A percentile compares a stretch with the other conserved stretches of the same genome.
Conservation (phyloP, 495 filamentous ascomycete genomes). For the Stereocaulon alpinum region DNA sequence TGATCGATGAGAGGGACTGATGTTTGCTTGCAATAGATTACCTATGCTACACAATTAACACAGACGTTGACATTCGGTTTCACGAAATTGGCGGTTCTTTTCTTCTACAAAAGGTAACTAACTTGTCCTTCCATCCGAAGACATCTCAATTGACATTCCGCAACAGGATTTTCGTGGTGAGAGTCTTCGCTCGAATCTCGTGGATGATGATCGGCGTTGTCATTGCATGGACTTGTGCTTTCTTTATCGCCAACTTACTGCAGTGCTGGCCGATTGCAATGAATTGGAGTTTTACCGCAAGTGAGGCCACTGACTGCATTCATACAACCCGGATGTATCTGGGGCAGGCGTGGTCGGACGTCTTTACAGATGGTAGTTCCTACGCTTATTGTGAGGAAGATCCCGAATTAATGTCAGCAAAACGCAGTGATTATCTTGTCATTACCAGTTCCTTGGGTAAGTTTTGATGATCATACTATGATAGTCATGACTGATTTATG, state of each 20-base stretch:
- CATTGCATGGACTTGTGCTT: conserved; percentile 2
- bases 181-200: neutral
- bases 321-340: conserved; percentile 2
- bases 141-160: neutral
- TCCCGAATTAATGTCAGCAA: too few species aligned
- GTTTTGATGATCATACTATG: neutral
- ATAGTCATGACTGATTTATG: neutral
- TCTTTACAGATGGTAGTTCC: neutral
- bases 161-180: conserved; percentile 2
- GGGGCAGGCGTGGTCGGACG: conserved; percentile 8
- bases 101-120: conserved; percentile 6
- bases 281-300: conserved; percentile 2
- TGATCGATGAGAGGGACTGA: neutral
- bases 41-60: conserved; percentile 4
- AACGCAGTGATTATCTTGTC: neutral
- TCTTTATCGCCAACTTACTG: conserved; percentile 8
- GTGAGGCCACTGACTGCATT: neutral
- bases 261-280: conserved; percentile 5
- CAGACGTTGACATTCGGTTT: conserved; percentile 6
- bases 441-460: conserved; percentile 4
- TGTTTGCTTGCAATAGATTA: neutral
- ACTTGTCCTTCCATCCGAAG: neutral
- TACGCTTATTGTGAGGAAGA: too few species aligned
- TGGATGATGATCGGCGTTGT: conserved; percentile 9
- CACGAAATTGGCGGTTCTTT: conserved; percentile 4